Base-by-base conservation (phyloP, 2,329 filamentous ascomycete species). In the Ophiosphaerella narmari region DNA sequence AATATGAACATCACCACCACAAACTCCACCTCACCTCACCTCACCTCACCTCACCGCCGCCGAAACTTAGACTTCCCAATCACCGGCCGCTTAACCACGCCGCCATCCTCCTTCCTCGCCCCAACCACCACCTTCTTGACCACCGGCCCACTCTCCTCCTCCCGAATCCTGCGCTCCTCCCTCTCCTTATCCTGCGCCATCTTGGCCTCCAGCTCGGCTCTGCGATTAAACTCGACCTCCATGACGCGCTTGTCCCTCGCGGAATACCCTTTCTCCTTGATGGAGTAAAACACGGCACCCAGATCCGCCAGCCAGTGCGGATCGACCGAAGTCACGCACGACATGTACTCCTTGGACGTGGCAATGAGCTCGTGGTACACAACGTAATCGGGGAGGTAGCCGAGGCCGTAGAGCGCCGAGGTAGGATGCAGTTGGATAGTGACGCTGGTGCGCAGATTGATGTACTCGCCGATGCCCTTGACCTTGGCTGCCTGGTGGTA, bases 311-410 rank as follows among this genome's bases (percentile, higher is more conserved):
- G 84, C 94, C 94, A 99, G 70, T 95, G 91, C 44, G 94, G 93
- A 71, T 99, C 94, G 1, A 99, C 94, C 1, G 91, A 86, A 4
- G 94, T 99, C 8, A 99, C 94, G 4, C 91, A 96, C 3, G 90
- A 95, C 86, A 99, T 97, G 78, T 97, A 99, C 71, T 97, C 94
- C 71, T 96, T 97, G 49, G 87, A 90, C 0, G 94, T 99, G 53
- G 99, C 84, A 63, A 99, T 96, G 50, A 99, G 84, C 74, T 99
- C 94, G 78, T 99, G 94, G 75, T 99, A 99, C 36, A 99, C 86
- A 44, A 99, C 91, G 68, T 97, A 97, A 70, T 99, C 94, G 1
- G 95, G 94, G 21, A 96, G 84, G 73, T 96, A 95, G 4, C 94
- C 94, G 1, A 91, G 81, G 21, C 94, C 94, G 70, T 97, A 97